Percentiles rank a stretch among this genome's conserved stretches.
Evolutionary conservation across 306 rosid species (phyloP).

Genomic region (Ammopiptanthus mongolicus): DNA sequence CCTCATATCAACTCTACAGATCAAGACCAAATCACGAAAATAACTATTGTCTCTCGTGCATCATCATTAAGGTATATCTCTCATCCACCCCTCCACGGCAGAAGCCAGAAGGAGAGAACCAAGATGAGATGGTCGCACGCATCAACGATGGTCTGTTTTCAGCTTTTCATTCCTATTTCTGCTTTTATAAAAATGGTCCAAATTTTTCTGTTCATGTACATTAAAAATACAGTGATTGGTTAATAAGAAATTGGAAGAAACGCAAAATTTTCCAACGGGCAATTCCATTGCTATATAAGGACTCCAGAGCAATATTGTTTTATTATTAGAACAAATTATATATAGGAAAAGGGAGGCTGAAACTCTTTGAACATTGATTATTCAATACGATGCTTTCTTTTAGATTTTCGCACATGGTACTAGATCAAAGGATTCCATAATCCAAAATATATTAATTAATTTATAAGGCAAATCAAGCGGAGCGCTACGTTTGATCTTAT

Average conservation of each 20-base stretch:
- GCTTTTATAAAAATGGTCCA: not conserved
- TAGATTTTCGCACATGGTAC: not conserved
- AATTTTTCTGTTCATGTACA: not conserved
- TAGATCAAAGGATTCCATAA: not conserved
- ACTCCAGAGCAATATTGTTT: no score
- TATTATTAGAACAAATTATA: not conserved
- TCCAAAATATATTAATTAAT: not conserved
- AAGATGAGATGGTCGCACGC: no score
- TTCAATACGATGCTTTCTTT: not conserved
- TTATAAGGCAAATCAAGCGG: no score
- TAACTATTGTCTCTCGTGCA: not conserved
- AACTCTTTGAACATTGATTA: not conserved
- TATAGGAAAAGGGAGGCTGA: not conserved
- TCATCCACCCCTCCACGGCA: not conserved
- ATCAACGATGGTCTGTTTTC: no score
- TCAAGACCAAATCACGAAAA: constrained; percentile 12
- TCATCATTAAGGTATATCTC: not conserved
- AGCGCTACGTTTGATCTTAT: no score
- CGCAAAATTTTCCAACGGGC: no score
- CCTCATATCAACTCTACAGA: constrained; percentile 14
- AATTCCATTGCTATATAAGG: no score
- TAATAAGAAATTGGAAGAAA: no score
- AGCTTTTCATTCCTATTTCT: no score
- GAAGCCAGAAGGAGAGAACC: not conserved
- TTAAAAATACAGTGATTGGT: no score